A percentile compares a stretch with the other conserved stretches of the same genome.
Evolutionary conservation across 306 rosid species (phyloP).

Genomic region (Vicia sativa): DNA sequence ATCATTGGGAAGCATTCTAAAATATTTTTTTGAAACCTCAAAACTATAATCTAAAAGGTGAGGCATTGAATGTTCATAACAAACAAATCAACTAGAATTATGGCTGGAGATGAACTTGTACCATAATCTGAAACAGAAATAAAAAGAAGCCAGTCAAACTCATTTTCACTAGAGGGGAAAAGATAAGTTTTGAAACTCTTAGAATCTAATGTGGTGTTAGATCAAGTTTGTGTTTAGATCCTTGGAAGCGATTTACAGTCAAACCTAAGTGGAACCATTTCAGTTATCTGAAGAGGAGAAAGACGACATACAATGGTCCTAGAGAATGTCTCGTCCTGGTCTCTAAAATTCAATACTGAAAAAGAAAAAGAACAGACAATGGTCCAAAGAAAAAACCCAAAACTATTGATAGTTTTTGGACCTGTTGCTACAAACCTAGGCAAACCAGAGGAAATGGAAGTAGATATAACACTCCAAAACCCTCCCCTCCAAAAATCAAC

Average conservation of each 20-base stretch:
- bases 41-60: slow-evolving; percentile 10
- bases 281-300: background rate
- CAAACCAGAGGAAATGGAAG: background rate
- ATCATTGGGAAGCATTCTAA: slow-evolving; percentile 5
- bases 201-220: background rate
- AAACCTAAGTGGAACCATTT: background rate
- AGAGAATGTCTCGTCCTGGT: background rate
- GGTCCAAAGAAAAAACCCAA: background rate
- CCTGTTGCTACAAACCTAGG: slow-evolving; percentile 4
- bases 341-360: background rate
- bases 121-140: background rate
- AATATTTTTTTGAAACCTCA: background rate
- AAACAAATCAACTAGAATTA: slow-evolving; percentile 5
- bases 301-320: background rate
- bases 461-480: too few species aligned
- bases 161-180: background rate
- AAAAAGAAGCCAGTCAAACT: background rate
- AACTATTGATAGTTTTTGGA: background rate
- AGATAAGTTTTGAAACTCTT: background rate
- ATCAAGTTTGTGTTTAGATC: background rate
- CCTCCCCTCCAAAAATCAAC: too few species aligned
- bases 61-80: background rate
- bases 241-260: background rate
- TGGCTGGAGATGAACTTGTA: background rate
- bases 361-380: background rate